phyloP scores from a whole-genome alignment of 2,329 filamentous ascomycete genomes.

The Paraphaeosphaeria sporulosa region DNA sequence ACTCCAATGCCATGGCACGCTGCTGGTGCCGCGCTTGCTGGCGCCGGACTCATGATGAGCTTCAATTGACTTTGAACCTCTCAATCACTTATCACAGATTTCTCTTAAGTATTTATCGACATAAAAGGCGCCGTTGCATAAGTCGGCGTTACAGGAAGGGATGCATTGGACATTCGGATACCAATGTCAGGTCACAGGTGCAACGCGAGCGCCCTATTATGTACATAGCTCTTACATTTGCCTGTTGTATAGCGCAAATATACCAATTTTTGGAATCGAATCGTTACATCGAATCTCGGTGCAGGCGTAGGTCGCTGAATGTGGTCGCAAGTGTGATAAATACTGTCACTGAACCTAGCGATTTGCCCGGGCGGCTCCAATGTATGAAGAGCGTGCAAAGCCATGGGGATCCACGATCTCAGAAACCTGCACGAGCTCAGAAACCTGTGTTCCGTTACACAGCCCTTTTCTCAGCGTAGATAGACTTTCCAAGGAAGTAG shows the following conservation, averaged over 20 bases:
- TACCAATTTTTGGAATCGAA: neutral
- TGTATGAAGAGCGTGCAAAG: neutral
- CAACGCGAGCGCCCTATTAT: neutral
- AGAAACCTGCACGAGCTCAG: too few relatives aligned
- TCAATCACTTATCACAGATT: neutral
- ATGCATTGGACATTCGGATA: neutral
- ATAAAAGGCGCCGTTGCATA: slow-evolving; percentile 3
- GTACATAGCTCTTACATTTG: neutral
- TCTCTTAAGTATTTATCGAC: neutral
- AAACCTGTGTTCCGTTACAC: neutral
- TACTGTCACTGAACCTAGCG: neutral
- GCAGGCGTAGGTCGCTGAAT: neutral
- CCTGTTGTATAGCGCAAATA: neutral
- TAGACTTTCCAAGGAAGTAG: neutral
- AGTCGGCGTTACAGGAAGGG: neutral
- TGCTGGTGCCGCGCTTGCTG: slow-evolving; percentile 38
- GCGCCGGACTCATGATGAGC: slow-evolving; percentile 41
- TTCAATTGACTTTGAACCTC: slow-evolving; percentile 41
- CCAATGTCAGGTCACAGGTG: neutral
- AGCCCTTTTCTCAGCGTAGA: neutral
- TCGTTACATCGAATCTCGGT: neutral
- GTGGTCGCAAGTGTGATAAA: neutral
- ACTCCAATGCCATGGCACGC: slow-evolving; percentile 39
- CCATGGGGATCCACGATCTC: neutral
- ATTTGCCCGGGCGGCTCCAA: neutral